Evolutionary conservation across 768 basidiomycete genomes (phyloP), one percentile per base, ranked within the genome.

Genomic region (Suillus paluster): DNA sequence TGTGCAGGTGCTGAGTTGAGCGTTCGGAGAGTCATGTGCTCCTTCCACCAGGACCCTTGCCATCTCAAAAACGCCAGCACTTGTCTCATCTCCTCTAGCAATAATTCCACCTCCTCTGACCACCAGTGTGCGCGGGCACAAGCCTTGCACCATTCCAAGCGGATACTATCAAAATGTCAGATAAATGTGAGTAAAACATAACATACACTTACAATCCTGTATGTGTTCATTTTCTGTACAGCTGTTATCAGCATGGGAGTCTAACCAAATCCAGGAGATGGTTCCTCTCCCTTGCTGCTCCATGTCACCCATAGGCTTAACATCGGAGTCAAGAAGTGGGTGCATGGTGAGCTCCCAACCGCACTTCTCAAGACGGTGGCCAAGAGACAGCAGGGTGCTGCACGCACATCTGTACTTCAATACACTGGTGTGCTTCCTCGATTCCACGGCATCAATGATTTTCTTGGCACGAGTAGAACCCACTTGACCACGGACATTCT

Each of bases 71-170:
- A 70, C 19, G 19, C 41, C 36, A 63, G 12, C 0, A 64, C 53
- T 2, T 67, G 50, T 2, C 66, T 52, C 71, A 74, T 74, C 55
- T 73, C 73, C 57, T 72, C 71, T 33, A 50, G 25, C 10, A 73
- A 46, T 1, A 72, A 52, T 5, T 57, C 55, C 10, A 72, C 66
- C 56, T 71, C 71, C 36, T 72, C 72, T 0, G 10, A 9, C 67
- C 68, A 68, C 2, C 63, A 59, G 5, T 57, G 36, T 0, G 61
- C 62, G 17, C 69, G 50, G 3, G 70, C 67, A 3, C 56, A 57
- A 27, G 61, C 65, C 66, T 59, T 66, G 9, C 60, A 63, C 63
- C 63, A 63, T 38, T 66, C 56, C 30, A 68, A 61, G 2, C 61
- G 59, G 19, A 74, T 60, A 2, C 62, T 69, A n/a, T n/a, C 36